Conservation (phyloP, 2,329 filamentous ascomycete species). For the Aspergillus costaricaensis region DNA sequence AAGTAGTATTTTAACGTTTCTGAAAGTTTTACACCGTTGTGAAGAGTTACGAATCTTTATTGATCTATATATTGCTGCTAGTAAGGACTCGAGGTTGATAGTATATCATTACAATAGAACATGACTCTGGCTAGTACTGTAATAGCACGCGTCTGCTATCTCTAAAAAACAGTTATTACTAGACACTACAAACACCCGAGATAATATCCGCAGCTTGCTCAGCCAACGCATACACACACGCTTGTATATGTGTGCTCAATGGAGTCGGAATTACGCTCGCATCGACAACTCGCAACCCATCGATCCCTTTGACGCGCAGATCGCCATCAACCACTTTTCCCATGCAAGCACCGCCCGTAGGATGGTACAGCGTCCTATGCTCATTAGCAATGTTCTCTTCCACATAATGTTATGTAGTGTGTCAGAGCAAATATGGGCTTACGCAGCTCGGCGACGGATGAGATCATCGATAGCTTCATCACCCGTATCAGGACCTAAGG, state of each 20-base stretch:
- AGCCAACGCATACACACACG: background rate
- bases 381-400: background rate
- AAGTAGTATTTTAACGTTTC: no score
- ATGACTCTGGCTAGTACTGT: no score
- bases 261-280: slow-evolving; percentile 5
- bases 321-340: slow-evolving; percentile 16
- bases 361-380: slow-evolving; percentile 11
- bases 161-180: background rate
- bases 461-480: slow-evolving; percentile 6
- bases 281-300: slow-evolving; percentile 5
- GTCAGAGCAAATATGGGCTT: background rate
- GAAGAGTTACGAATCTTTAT: no score
- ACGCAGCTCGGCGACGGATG: background rate
- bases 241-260: slow-evolving; percentile 6
- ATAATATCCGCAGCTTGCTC: slow-evolving; percentile 8
- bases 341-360: slow-evolving; percentile 14
- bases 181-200: background rate
- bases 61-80: no score
- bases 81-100: no score
- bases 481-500: background rate
- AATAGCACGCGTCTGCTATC: no score
- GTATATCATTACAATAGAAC: no score
- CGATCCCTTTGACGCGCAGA: slow-evolving; percentile 13
- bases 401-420: background rate
- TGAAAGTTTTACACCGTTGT: no score